These are phyloP conservation scores for Pyrus pyrifolia DNA, from an alignment of 306 rosid genomes.

Conservation along the genomic window DNA sequence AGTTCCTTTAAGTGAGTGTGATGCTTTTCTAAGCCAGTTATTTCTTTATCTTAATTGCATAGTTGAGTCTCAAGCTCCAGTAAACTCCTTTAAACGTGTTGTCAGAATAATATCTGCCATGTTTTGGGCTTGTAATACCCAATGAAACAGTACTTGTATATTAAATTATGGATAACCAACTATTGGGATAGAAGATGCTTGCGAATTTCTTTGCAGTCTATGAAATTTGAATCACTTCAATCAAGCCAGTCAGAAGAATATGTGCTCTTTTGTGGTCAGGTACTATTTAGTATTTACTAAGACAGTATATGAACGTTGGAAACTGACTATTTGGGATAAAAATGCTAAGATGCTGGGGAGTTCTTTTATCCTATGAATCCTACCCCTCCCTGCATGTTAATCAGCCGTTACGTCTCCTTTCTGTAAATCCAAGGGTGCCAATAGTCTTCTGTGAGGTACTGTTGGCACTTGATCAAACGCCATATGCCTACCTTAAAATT, in stretches of 20 bases:
- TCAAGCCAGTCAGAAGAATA: not conserved
- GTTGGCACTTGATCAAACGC: not conserved
- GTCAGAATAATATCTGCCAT: not conserved
- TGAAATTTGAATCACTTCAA: not conserved
- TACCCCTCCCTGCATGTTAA: not conserved
- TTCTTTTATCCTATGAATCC: not conserved
- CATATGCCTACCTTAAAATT: not conserved
- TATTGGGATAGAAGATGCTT: not conserved
- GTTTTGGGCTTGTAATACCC: not conserved
- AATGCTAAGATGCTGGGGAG: not conserved
- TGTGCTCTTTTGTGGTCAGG: not conserved
- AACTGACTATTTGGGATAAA: not conserved
- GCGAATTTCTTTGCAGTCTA: not conserved
- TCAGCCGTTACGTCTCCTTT: not conserved
- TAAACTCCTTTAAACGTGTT: not conserved
- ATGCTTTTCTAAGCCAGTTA: not conserved
- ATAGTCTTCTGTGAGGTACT: not conserved
- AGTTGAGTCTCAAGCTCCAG: not conserved
- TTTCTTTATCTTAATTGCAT: not conserved
- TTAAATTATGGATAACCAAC: not conserved
- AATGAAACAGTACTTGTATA: not conserved
- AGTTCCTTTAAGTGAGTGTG: slow-evolving; percentile 72
- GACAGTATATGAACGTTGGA: not conserved
- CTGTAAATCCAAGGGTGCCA: not conserved
- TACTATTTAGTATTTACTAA: not conserved